Evolutionary conservation across 768 basidiomycete species (phyloP), one percentile per base, ranked within the genome.

Genomic region (Termitomyces sp.): DNA sequence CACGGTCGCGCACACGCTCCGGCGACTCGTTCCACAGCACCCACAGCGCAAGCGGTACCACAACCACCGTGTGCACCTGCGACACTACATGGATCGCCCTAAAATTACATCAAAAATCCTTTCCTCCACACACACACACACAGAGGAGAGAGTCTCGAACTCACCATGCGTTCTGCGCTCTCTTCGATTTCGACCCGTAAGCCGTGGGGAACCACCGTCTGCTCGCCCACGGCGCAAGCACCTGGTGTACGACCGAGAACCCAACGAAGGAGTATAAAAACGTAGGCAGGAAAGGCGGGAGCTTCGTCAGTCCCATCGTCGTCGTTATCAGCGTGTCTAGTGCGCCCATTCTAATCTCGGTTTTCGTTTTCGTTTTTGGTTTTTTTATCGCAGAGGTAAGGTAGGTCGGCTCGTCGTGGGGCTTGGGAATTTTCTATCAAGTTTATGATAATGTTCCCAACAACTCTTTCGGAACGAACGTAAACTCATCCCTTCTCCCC

Each of bases 61-160:
- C 78, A 54, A 90, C 66, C 24, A 89, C 55, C 0, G 88, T 84
- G 67, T 95, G 90, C 1, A 84, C 74, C 63, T 92, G 84, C 0
- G 93, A 92, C 27, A 87, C 84, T 36, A 87, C 75, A 60, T 85
- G 90, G 58, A 85, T 82, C 49, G 81, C 78, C 89, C 89, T 91
- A 63, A 11, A 27, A 24, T 46, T 4, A 6, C 39, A 16, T 39
- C 6, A 39, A 18, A 4, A 18, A 4, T 1, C 39, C 6, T 27
- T 27, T 27, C n/a, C n/a, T n/a, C 13, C 0, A 18, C 39, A n/a
- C 7, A 15, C 18, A 15, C 6, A 15, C 16, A 41, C 37, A 15
- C 15, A 13, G 16, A 0, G 16, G 1, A n/a, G n/a, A n/a, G n/a
- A n/a, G n/a, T n/a, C n/a, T n/a, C n/a, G n/a, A n/a, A n/a, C 79